Evolutionary conservation across 2,329 filamentous ascomycete species (phyloP).

Genomic region (Fusarium torulosum): DNA sequence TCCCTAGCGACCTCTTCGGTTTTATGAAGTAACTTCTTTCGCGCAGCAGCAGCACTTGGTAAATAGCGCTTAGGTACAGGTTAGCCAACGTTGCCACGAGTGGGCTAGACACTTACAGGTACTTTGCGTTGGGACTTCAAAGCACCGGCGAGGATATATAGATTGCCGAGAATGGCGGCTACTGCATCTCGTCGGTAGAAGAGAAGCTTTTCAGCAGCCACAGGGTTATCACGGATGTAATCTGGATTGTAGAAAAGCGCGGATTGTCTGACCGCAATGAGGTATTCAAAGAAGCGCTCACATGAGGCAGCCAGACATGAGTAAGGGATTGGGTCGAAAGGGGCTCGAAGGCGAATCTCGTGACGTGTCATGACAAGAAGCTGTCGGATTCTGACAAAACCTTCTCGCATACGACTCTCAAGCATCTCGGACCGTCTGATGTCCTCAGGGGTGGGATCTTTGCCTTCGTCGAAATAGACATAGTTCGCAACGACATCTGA

Average conservation of each 20-base stretch:
- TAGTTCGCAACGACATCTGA: slow-evolving; percentile 66
- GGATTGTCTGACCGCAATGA: slow-evolving; percentile 69
- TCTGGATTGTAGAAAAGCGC: slow-evolving; percentile 69
- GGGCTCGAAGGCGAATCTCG: slow-evolving; percentile 68
- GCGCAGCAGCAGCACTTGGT: slow-evolving; percentile 66
- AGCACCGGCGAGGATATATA: slow-evolving; percentile 70
- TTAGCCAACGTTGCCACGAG: not conserved
- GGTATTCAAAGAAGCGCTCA: slow-evolving; percentile 70
- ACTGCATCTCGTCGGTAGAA: slow-evolving; percentile 67
- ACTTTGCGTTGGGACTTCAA: slow-evolving; percentile 63
- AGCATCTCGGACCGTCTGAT: slow-evolving; percentile 67
- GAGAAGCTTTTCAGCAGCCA: slow-evolving; percentile 63
- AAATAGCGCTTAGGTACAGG: slow-evolving; percentile 60
- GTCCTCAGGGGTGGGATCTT: slow-evolving; percentile 64
- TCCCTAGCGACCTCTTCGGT: slow-evolving; percentile 62
- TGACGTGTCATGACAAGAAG: slow-evolving; percentile 68
- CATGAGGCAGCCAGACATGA: slow-evolving; percentile 67
- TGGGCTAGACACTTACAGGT: slow-evolving; percentile 54
- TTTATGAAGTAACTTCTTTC: slow-evolving; percentile 64
- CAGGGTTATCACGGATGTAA: slow-evolving; percentile 63
- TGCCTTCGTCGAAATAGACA: slow-evolving; percentile 68
- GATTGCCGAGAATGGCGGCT: slow-evolving; percentile 67
- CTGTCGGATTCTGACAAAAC: slow-evolving; percentile 69
- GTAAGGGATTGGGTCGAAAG: slow-evolving; percentile 69
- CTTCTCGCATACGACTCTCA: slow-evolving; percentile 70